Base-by-base conservation (phyloP, 2,329 filamentous ascomycete genomes). In the Bretziella fagacearum region DNA sequence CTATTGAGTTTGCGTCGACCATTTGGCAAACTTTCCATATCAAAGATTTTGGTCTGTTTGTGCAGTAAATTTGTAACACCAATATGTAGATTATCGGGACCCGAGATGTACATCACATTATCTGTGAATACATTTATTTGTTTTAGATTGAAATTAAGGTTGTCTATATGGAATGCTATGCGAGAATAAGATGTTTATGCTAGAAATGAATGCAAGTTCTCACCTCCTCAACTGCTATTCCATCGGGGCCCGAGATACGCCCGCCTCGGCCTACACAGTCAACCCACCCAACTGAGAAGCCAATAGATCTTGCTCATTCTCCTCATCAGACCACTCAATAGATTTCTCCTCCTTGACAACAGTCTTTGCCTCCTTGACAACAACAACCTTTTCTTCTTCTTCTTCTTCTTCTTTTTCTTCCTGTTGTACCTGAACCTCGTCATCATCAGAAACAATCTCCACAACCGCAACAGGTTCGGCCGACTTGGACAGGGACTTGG, bases 21-120 rank as follows among this genome's bases (percentile, higher is more conserved):
- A 77, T 93, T 54, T 74, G 84, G 69, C 70, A 75, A 58, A 79
- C 70, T 0, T 80, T 95, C 56, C 74, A 81, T 57, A 71, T 95
- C 49, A 78, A 77, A 62, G 81, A 94, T 58, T 93, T 83, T 81
- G 69, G 67, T 0, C 64, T 94, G 32, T 94, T 93, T 53, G 35
- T n/a, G n/a, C n/a, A n/a, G n/a, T n/a, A n/a, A n/a, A n/a, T n/a
- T n/a, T n/a, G n/a, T n/a, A n/a, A n/a, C n/a, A n/a, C n/a, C n/a
- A n/a, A n/a, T n/a, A n/a, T n/a, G n/a, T n/a, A n/a, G n/a, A n/a
- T n/a, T n/a, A n/a, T n/a, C n/a, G n/a, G n/a, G n/a, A n/a, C n/a
- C n/a, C n/a, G n/a, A n/a, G n/a, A n/a, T n/a, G n/a, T n/a, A n/a
- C n/a, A n/a, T n/a, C n/a, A n/a, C n/a, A n/a, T n/a, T n/a, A n/a